Base-by-base conservation (phyloP, 2,329 filamentous ascomycete species). In the Exophiala bonariae region DNA sequence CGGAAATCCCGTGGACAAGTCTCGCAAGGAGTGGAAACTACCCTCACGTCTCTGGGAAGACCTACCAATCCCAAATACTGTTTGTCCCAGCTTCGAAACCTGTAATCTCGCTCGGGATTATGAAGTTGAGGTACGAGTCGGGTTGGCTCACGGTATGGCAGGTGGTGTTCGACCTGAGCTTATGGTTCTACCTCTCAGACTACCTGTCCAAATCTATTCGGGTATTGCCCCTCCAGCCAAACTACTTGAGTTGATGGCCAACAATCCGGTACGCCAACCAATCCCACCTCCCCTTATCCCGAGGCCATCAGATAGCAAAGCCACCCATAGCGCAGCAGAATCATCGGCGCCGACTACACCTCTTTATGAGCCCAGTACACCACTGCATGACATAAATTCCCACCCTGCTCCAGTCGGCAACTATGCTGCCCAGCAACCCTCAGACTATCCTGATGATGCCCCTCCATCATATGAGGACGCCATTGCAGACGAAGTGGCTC, bases 381-480 rank as follows among this genome's bases (percentile, higher is more conserved):
- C 44, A n/a, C 36, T 54, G 7, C 46, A 37, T 3, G 38, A 49
- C 8, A 45, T 47, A 3, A 43, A 36, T 35, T 41, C 50, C 11
- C 44, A 36, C 35, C 50, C 56, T 9, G 50, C 47, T 6, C 39
- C 43, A 22, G 23, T 44, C 7, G 53, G 42, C 23, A 33, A 47
- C 9, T 42, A 41, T 37, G 35, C 37, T 18, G 23, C 32, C 10
- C 32, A 47, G 14, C 32, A 49, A 13, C 40, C 39, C 10, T 30
- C 32, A 8, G 46, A 52, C 22, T 33, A 55, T 20, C 52, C 54
- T 55, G 85, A 89, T 23, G 89, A 93, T 46, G 88, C 89, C n/a
- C 91, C 92, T 14, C 23, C 23, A 11, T 96, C 89, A 61, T 97
- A 97, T 63, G 90, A 96, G 68, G 91, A 96, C 67, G 90, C 89